Base-by-base conservation (phyloP, 805 yeast genomes). In the Groenewaldozyma salmanticensis region DNA sequence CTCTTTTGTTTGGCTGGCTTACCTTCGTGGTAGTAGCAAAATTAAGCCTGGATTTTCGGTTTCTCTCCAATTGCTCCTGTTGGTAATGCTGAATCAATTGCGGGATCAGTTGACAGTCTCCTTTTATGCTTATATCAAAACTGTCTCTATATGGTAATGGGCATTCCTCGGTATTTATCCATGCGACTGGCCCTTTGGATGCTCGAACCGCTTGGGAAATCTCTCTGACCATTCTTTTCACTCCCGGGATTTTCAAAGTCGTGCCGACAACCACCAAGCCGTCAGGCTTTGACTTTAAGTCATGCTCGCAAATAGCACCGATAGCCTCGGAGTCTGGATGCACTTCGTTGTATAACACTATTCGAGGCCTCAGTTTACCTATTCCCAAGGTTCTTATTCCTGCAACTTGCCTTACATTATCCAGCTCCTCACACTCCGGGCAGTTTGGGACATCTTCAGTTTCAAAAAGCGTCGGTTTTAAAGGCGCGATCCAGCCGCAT, bases 261-360 rank as follows among this genome's bases (percentile, higher is more conserved):
- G 96, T 87, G 2, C 96, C 96, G 5, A 81, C 83, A 39, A 87
- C 79, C 4, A 87, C 61, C 35, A 86, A 61, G 52, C 90, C 79
- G 56, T 87, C 96, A 15, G 94, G 87, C 31, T 70, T 71, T 7
- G 68, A 60, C 44, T 66, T 69, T 33, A 83, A 59, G 58, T 87
- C 96, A 2, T 68, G 49, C 15, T 80, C 80, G 4, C 86, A 72
- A 3, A 82, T 74, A 39, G 76, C 74, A 0, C 95, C 95, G 37
- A 87, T 85, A 21, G 80, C 74, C 35, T 90, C 94, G 46, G 92
- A 87, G 57, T 86, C 94, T 1, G 95, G 95, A 55, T 87, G 83
- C 42, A 70, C 68, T 52, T 87, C 85, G 65, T 83, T 70, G 66
- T 88, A 79, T 6, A 79, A 57, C 2, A 79, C 82, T 21, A 79